These are phyloP conservation scores for Liriodendron chinense DNA, from an alignment of 164 flowering plant genomes.

Conservation along the genomic window DNA sequence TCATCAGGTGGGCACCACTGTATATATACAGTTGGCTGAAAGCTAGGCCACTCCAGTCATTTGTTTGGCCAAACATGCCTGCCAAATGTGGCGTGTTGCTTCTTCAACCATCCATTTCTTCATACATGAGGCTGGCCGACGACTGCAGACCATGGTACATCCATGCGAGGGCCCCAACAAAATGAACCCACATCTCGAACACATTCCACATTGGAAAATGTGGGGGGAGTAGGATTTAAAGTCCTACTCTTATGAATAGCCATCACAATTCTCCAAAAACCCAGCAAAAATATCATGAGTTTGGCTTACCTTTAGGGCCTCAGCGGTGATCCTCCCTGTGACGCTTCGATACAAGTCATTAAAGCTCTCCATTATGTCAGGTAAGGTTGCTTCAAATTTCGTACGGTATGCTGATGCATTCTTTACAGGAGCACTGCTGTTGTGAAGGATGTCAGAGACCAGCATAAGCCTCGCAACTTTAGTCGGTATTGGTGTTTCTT, in stretches of 20 bases:
- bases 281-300: background rate
- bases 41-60: background rate
- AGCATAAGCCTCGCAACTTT: slow-evolving; percentile 99
- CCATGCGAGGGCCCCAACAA: no score
- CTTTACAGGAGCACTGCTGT: slow-evolving; percentile 98
- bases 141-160: no score
- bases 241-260: background rate
- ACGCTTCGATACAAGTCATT: slow-evolving; percentile 91
- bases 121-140: no score
- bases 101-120: no score
- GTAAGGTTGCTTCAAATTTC: slow-evolving; percentile 89
- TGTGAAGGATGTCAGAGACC: slow-evolving; percentile 96
- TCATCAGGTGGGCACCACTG: background rate
- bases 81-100: no score
- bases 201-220: background rate
- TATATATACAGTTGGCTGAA: background rate
- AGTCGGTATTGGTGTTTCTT: slow-evolving; percentile 93
- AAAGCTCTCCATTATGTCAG: slow-evolving; percentile 97
- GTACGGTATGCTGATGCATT: slow-evolving; percentile 99
- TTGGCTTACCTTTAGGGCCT: slow-evolving; percentile 82
- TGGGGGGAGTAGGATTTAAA: background rate
- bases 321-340: slow-evolving; percentile 97
- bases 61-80: background rate
- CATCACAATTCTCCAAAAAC: background rate
- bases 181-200: no score